Conservation (phyloP, 208 protist genomes). For the Porcisia deanei region DNA sequence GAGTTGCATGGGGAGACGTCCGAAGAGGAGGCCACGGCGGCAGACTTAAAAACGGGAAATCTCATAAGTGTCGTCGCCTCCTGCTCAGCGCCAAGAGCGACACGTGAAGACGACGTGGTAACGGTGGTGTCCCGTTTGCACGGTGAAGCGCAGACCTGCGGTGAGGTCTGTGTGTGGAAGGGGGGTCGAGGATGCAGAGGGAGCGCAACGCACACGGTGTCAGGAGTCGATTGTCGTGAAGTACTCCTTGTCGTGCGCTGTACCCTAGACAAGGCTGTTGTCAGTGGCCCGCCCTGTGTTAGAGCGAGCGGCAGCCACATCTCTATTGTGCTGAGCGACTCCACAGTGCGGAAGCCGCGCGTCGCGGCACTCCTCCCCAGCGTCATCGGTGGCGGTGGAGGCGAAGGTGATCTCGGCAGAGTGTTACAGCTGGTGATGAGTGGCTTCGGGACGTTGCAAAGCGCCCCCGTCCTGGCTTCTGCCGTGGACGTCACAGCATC, state of each 20-base stretch:
- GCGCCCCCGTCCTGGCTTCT: background rate
- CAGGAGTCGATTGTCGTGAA: background rate
- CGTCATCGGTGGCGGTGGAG: background rate
- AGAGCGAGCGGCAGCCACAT: background rate
- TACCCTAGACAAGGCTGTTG: background rate
- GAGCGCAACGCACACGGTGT: background rate
- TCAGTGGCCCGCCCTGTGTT: background rate
- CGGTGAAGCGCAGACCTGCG: background rate
- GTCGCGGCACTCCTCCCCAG: background rate
- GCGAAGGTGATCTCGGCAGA: background rate
- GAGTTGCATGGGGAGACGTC: background rate
- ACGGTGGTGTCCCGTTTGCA: background rate
- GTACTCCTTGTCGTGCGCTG: background rate
- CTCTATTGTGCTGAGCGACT: background rate
- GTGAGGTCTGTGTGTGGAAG: background rate
- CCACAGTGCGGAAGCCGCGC: background rate
- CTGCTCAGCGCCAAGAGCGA: background rate
- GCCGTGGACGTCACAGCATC: background rate
- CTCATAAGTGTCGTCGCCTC: background rate
- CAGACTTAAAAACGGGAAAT: conserved; percentile 2
- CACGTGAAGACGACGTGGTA: background rate
- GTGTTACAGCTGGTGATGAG: background rate
- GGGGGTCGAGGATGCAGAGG: conserved; percentile 1
- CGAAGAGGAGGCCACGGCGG: background rate
- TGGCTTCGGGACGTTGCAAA: background rate